Base-by-base conservation (phyloP, 208 protist genomes). In the Leishmania major region DNA sequence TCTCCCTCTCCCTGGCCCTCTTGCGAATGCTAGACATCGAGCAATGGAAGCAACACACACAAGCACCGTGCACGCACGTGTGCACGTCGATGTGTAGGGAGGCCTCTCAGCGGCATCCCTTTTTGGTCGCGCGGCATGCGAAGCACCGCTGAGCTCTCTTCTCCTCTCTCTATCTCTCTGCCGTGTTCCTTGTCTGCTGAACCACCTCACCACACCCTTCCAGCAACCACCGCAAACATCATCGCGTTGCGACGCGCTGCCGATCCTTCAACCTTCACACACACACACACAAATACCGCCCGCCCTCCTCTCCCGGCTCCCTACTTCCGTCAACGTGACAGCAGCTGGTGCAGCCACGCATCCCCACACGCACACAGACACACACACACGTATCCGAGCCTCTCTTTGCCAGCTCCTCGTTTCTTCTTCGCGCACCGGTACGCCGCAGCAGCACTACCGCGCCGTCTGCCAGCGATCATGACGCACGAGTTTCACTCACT, bases 401-500 rank as follows among this genome's bases (percentile, higher is more conserved):
- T 51, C 45, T 13, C 69, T 53, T 25, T 35, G 11, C 5, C 25
- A 74, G 40, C 45, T 28, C 45, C 40, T 31, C 69, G 43, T 35
- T n/a, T 74, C 69, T 28, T 15, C 28, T 35, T 40, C 3, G 13
- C 3, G 62, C 31, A 40, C 62, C 62, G 31, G 28, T 40, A 22
- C 69, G 35, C 69, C 35, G 69, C 45, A 47, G 8, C 22, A 1
- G 25, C 43, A 11, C 40, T 74, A 35, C 69, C 43, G 57, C 57
- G 13, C 25, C 0, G 45, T 49, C 69, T 62, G 31, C 40, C 10
- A 35, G 51, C n/a, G 13, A 35, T 37, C 28, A 87, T 87, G 79
- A 74, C 45, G 37, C 57, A 43, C 59, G 43, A 66, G 3, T 89
- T 84, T 40, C 78, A 59, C 31, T 87, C 87, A 0, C 74, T 90